These are phyloP conservation scores for Pinus tabuliformis DNA, from an alignment of 75 land plant species.

Conservation along the genomic window DNA sequence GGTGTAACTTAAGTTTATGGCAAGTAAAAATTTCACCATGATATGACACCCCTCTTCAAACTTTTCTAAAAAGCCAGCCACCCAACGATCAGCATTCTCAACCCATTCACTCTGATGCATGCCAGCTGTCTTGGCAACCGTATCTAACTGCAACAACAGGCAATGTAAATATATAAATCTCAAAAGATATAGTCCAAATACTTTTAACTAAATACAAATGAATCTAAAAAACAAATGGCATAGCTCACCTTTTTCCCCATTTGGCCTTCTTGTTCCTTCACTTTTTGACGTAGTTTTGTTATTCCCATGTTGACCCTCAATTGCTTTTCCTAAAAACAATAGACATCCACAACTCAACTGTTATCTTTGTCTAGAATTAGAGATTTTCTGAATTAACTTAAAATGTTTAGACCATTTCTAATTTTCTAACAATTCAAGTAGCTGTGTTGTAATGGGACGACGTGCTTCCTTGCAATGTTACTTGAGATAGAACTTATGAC, in stretches of 20 bases:
- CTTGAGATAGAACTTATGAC: too few species aligned
- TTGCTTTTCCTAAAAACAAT: conserved; percentile 47
- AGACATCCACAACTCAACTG: conserved; percentile 1
- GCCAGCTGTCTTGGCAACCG: conserved; percentile 71
- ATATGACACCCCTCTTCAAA: conserved; percentile 95
- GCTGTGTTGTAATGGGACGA: too few species aligned
- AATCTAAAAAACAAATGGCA: background rate
- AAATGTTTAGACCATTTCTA: too few species aligned
- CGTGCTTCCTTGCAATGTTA: too few species aligned
- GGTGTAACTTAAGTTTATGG: too few species aligned
- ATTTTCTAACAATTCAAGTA: too few species aligned
- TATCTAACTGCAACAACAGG: too few species aligned
- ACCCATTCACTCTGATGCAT: conserved; percentile 94
- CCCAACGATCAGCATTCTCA: conserved; percentile 97
- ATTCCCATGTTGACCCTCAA: conserved; percentile 58
- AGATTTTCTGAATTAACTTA: too few species aligned
- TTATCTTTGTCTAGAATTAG: too few species aligned
- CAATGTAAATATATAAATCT: too few species aligned
- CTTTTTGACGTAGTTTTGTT: conserved; percentile 50
- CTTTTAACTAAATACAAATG: background rate
- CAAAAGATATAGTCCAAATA: background rate
- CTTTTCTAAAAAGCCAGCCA: conserved; percentile 93
- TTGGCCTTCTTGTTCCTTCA: conserved; percentile 62
- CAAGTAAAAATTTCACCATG: conserved; percentile 50
- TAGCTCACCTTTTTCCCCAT: conserved; percentile 45